Evolutionary conservation across 192 early-diverging fungal genomes (phyloP), one percentile per base, ranked within the genome.

Genomic region (Coemansia sp.): DNA sequence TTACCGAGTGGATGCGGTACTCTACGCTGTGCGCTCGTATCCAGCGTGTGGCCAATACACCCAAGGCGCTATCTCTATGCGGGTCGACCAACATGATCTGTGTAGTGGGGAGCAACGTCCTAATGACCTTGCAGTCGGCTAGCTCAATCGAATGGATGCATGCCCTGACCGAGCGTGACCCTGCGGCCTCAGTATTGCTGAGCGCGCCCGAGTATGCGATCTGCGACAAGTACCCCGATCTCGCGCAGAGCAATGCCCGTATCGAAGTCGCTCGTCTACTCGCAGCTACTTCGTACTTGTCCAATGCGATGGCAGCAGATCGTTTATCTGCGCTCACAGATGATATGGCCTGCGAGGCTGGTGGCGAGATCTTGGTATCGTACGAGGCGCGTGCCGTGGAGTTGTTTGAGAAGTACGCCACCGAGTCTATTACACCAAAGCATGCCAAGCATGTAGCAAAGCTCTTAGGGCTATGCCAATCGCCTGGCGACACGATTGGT

Each of bases 1-100:
- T 70, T 34, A 77, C 74, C 62, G 77, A 80, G 68, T 84, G 83
- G 83, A 77, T 74, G 83, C 83, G 83, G 42, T 80, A 74, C 38
- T 59, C 74, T 13, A 72, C 77, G 35, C 66, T 81, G 3, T 84
- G 83, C 37, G 55, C 69, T 23, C 83, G 74, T 3, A 46, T 80
- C 50, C 83, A 84, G 61, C 74, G 70, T 34, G 36, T 26, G 10
- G 34, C 66, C 18, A 73, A 81, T 21, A 21, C 66, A n/a, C 77
- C 83, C 10, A 36, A 45, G 31, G 34, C 73, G 26, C 72, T 84
- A 9, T 50, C 78, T 6, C 48, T 77, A 43, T 66, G 78, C 48
- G 39, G 37, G 1, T 39, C 67, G 16, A 73, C 77, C 14, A 58
- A 51, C n/a, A 74, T 79, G 71, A 67, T 74, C 59, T 63, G 65